These are phyloP conservation scores for Gigaspora rosea DNA, from an alignment of 192 early-diverging fungal genomes.

Conservation along the genomic window DNA sequence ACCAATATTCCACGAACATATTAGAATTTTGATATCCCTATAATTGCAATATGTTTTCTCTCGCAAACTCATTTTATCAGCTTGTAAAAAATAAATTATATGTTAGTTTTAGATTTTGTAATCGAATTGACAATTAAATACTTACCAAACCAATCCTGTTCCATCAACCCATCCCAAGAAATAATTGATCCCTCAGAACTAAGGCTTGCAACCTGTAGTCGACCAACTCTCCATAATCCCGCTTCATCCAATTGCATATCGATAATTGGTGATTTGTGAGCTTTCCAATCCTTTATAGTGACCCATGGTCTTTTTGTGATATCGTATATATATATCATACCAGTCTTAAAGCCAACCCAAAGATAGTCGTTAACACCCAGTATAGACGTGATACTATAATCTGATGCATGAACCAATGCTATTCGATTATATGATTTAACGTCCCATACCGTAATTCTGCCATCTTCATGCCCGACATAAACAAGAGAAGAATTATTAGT, in stretches of 20 bases:
- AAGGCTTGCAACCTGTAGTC: conserved; percentile 61
- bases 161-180: conserved; percentile 79
- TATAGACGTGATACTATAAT: conserved; percentile 69
- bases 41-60: conserved; percentile 65
- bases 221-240: conserved; percentile 44
- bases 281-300: conserved; percentile 70
- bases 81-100: conserved; percentile 33
- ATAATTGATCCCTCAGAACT: conserved; percentile 66
- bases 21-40: conserved; percentile 68
- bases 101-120: not conserved
- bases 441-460: conserved; percentile 75
- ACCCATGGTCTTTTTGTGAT: conserved; percentile 40
- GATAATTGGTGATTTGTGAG: conserved; percentile 54
- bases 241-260: conserved; percentile 57
- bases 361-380: conserved; percentile 64
- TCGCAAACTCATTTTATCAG: conserved; percentile 60
- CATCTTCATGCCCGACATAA: conserved; percentile 78
- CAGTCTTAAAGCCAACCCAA: conserved; percentile 79
- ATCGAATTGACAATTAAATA: not conserved
- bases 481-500: conserved; percentile 52
- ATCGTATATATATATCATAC: conserved; percentile 77
- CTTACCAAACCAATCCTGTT: conserved; percentile 66
- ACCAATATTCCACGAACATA: conserved; percentile 95
- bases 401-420: conserved; percentile 55
- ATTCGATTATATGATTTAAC: conserved; percentile 43